Percentiles rank a stretch among this genome's conserved stretches.
Conservation (phyloP, 2,329 filamentous ascomycete genomes). For the Fusarium siculi region DNA sequence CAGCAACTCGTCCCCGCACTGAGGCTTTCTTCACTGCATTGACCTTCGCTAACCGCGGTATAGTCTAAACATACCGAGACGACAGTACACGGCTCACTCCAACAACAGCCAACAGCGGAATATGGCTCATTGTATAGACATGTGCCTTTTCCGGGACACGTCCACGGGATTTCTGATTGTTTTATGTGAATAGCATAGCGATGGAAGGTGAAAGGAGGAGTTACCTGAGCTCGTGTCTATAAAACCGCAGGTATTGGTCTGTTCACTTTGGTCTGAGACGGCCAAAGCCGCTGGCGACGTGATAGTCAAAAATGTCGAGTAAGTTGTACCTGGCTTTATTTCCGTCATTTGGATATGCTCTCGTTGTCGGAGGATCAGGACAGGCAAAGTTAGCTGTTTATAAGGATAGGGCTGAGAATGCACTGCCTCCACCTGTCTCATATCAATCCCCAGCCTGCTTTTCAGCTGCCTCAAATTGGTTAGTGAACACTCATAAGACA, state of each 20-base stretch:
- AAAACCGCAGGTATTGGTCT: background rate
- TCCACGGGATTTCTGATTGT: background rate
- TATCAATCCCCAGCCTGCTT: background rate
- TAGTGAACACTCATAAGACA: background rate
- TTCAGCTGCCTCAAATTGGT: background rate
- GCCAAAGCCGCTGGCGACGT: background rate
- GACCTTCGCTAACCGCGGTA: background rate
- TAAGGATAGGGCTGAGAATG: background rate
- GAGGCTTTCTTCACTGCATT: background rate
- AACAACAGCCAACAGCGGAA: background rate
- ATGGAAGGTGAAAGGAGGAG: background rate
- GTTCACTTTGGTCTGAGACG: background rate
- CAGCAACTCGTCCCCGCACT: background rate
- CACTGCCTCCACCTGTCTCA: background rate
- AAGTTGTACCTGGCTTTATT: background rate
- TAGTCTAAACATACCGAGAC: background rate
- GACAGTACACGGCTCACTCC: background rate
- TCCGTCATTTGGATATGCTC: background rate
- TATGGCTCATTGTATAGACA: background rate
- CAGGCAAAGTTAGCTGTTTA: background rate
- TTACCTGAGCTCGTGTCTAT: background rate
- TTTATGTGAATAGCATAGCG: rapidly evolving
- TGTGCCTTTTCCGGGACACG: background rate
- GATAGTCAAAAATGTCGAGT: background rate
- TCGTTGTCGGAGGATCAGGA: background rate